Conservation (phyloP, 2,329 filamentous ascomycete genomes). For the Phialocephala sp. region DNA sequence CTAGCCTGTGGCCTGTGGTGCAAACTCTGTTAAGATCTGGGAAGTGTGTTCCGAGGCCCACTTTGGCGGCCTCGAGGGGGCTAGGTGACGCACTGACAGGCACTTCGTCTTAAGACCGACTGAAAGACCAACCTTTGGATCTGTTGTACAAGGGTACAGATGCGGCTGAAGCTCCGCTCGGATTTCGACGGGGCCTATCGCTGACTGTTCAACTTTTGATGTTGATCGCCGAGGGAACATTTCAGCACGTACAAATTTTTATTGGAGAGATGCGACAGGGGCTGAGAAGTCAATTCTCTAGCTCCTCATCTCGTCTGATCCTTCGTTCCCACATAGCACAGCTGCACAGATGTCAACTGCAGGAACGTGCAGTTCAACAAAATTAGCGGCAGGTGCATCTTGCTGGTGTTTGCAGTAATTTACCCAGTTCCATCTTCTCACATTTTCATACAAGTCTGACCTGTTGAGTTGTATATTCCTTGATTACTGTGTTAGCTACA, state of each 20-base stretch:
- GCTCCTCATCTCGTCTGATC: not conserved
- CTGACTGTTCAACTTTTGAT: not conserved
- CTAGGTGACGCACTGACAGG: not conserved
- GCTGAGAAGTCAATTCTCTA: not conserved
- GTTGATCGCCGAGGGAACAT: not conserved
- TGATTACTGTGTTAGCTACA: not conserved
- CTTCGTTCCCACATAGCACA: not conserved
- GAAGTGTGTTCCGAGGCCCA: not conserved
- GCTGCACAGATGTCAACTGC: not conserved
- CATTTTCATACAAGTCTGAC: not conserved
- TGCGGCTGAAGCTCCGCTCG: not conserved
- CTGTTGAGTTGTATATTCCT: not conserved
- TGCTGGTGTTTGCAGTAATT: not conserved
- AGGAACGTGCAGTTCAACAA: conserved; percentile 1
- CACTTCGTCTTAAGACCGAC: not conserved
- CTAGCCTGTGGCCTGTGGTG: not conserved
- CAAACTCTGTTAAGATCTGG: not conserved
- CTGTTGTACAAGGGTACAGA: not conserved
- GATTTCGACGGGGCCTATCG: not conserved
- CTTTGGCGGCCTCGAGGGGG: not conserved
- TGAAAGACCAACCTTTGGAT: not conserved
- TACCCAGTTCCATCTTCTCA: not conserved
- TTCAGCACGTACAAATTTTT: not conserved
- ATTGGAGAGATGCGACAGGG: not conserved
- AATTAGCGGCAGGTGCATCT: not conserved